Conservation (phyloP, 2,329 filamentous ascomycete genomes). For the Rhynchosporium secalis region DNA sequence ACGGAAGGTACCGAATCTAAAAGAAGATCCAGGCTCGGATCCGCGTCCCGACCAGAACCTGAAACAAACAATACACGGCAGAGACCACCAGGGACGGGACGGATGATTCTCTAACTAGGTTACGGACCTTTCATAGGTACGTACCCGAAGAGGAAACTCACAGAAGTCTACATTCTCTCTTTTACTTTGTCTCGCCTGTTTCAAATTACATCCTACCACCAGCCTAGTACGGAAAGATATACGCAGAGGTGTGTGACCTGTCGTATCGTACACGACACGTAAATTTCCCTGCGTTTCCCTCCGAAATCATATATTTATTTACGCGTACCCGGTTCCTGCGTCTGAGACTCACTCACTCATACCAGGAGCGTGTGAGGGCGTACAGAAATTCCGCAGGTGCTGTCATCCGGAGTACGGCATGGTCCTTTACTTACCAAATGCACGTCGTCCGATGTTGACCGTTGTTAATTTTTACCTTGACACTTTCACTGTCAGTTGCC, state of each 20-base stretch:
- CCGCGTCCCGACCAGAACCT: constrained; percentile 1
- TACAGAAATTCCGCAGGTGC: background rate
- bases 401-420: constrained; percentile 5
- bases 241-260: background rate
- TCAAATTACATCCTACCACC: too few relatives aligned
- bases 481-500: background rate
- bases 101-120: too few relatives aligned
- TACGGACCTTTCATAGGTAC: too few relatives aligned
- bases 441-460: background rate
- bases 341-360: background rate
- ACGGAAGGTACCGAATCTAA: background rate
- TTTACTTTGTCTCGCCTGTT: too few relatives aligned
- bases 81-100: too few relatives aligned
- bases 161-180: too few relatives aligned
- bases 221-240: background rate
- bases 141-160: too few relatives aligned
- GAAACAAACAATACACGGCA: too few relatives aligned
- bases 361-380: background rate
- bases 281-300: background rate
- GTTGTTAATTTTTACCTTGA: too few relatives aligned
- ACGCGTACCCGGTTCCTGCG: constrained; percentile 3
- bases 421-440: background rate
- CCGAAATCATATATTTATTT: background rate
- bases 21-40: constrained; percentile 12
- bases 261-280: constrained; percentile 3